phyloP scores from a whole-genome alignment of 2,329 filamentous ascomycete species.

The Exophiala mesophila region DNA sequence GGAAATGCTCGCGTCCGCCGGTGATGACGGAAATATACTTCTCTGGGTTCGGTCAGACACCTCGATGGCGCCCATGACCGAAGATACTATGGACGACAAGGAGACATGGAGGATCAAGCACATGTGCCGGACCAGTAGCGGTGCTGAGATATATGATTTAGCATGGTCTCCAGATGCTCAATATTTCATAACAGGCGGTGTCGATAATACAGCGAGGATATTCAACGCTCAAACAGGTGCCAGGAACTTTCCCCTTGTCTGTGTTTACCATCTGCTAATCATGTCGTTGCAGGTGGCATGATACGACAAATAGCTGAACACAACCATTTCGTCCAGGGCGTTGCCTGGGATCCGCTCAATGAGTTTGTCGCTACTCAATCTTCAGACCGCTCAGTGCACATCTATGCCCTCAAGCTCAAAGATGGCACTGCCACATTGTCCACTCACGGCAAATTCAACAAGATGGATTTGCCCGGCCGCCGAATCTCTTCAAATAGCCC shows the following conservation, averaged over 20 bases:
- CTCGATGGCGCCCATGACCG: conserved; percentile 64
- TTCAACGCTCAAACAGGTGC: conserved; percentile 89
- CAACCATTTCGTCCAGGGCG: conserved; percentile 96
- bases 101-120: conserved; percentile 96
- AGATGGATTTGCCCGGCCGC: conserved; percentile 87
- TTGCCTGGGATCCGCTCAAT: conserved; percentile 96
- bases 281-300: conserved; percentile 39
- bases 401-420: conserved; percentile 93
- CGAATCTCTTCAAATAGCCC: conserved; percentile 89
- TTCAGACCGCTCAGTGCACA: conserved; percentile 94
- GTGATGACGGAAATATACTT: conserved; percentile 95
- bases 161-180: conserved; percentile 97
- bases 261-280: conserved; percentile 1
- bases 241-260: no score
- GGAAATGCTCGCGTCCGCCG: conserved; percentile 87
- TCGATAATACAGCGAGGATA: conserved; percentile 97
- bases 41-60: conserved; percentile 89
- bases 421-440: conserved; percentile 87
- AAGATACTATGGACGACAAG: conserved; percentile 84
- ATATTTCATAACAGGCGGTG: conserved; percentile 97
- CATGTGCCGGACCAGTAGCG: conserved; percentile 84
- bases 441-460: conserved; percentile 74
- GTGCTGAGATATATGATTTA: conserved; percentile 94
- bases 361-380: conserved; percentile 98
- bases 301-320: conserved; percentile 95